phyloP scores from a whole-genome alignment of 202 grass and related monocot genomes.

The Carex sylvatica region DNA sequence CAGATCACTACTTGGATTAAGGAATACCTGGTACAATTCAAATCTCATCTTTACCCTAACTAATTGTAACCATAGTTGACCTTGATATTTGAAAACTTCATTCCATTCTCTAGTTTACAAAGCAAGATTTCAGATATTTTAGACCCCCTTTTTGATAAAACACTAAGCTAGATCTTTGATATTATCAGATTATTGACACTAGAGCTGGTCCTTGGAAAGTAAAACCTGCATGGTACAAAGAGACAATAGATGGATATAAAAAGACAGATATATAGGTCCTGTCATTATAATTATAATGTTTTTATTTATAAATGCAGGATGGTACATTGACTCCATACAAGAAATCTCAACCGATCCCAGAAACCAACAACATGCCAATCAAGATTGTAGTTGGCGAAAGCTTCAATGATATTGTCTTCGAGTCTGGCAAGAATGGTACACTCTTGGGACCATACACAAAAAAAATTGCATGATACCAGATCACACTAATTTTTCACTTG shows the following conservation, averaged over 20 bases:
- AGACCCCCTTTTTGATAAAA: slow-evolving; percentile 22
- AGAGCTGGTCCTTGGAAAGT: not conserved
- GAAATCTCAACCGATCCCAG: slow-evolving; percentile 81
- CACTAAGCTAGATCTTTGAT: not conserved
- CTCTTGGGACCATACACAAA: slow-evolving; percentile 1
- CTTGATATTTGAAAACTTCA: slow-evolving; percentile 11
- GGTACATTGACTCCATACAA: slow-evolving; percentile 59
- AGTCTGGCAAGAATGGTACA: slow-evolving; percentile 83
- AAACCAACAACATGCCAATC: slow-evolving; percentile 62
- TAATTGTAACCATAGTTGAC: not conserved
- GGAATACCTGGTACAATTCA: slow-evolving; percentile 68
- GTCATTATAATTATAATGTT: not conserved
- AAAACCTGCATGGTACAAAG: not conserved
- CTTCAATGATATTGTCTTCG: slow-evolving; percentile 62
- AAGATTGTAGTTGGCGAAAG: slow-evolving; percentile 72
- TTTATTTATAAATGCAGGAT: slow-evolving; percentile 47
- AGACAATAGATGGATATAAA: not conserved
- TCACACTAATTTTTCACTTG: not conserved
- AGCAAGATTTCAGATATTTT: not conserved
- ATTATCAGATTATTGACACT: not conserved
- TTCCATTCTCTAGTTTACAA: not conserved
- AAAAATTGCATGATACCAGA: not conserved
- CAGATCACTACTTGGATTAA: slow-evolving; percentile 73
- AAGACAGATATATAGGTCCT: not conserved
- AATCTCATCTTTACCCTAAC: slow-evolving; percentile 19